phyloP scores from a whole-genome alignment of 2,329 filamentous ascomycete species.

The Microcera coccophila region DNA sequence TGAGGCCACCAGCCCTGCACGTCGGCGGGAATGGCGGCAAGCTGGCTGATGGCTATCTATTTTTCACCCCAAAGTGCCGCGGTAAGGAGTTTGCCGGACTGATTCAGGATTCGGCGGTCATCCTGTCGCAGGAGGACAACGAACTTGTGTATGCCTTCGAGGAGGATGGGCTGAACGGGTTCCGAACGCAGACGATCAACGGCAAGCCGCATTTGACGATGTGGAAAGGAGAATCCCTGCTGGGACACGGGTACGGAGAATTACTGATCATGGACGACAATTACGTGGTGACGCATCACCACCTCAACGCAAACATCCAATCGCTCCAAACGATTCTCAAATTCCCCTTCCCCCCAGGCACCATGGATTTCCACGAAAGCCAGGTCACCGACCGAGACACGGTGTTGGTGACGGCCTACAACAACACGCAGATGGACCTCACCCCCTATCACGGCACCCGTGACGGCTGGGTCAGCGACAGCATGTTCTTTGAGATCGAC shows the following conservation, averaged over 20 bases:
- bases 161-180: constrained; percentile 16
- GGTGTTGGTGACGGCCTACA: constrained; percentile 23
- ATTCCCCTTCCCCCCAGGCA: constrained; percentile 1
- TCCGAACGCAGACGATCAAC: constrained; percentile 27
- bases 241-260: constrained; percentile 31
- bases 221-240: constrained; percentile 26
- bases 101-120: constrained; percentile 13
- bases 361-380: constrained; percentile 23
- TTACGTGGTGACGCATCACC: constrained; percentile 20
- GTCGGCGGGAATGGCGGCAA: constrained; percentile 14
- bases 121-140: constrained; percentile 26
- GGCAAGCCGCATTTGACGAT: constrained; percentile 29
- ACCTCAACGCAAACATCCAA: constrained; percentile 8
- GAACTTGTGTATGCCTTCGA: constrained; percentile 29
- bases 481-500: constrained; percentile 41
- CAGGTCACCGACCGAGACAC: constrained; percentile 20
- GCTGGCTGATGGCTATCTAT: constrained; percentile 24
- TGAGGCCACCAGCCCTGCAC: constrained; percentile 19
- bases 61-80: constrained; percentile 22
- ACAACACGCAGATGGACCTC: constrained; percentile 18
- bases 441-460: constrained; percentile 13
- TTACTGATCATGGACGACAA: constrained; percentile 28
- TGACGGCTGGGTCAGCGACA: constrained; percentile 25
- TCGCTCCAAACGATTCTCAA: background rate
- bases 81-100: constrained; percentile 5